Evolutionary conservation across 768 basidiomycete genomes (phyloP), one percentile per base, ranked within the genome.

Genomic region (Pholiota conissans): DNA sequence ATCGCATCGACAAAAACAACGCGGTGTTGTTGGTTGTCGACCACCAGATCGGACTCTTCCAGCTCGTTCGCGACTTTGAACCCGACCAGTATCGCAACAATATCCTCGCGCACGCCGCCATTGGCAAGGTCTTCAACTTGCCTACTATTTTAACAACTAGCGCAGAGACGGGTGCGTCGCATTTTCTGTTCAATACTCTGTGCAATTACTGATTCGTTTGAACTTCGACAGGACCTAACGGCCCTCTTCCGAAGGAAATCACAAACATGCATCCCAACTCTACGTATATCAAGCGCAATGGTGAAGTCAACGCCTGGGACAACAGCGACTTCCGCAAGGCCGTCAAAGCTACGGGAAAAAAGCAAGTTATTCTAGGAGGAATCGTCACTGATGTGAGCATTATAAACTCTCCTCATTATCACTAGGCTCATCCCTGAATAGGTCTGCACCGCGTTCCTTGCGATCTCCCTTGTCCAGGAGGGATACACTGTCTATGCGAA

Each of bases 271-370:
- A 81, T 55, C 76, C 78, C 1, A 62, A 76, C 50, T 77, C 77
- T 0, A 71, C 79, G 13, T 63, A 73, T 58, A 76, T 81, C 69
- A 77, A 75, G 66, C 72, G 81, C 14, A 66, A 76, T 24, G 81
- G 79, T 2, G 79, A 82, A 62, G 80, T 82, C 13, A 68, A 82
- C 54, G 80, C 81, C 8, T 82, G 81, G 81, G 79, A 82, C 61
- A 81, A 79, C 63, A 55, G 67, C 5, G 79, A 79, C 53, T 80
- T 82, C 71, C 69, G 75, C 35, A 68, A 67, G 1, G 80, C 80
- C 18, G 78, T 82, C 14, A 65, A 72, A 45, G 78, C 79, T 1
- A 79, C 79, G 6, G 79, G 78, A 8, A 80, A 79, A 66, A 78
- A 75, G 62, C 81, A 82, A 54, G 64, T 81, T 46, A 80, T 81